A percentile compares a stretch with the other conserved stretches of the same genome.
These are phyloP conservation scores for Bassia scoparia DNA, from an alignment of 148 eudicot species.

Conservation along the genomic window DNA sequence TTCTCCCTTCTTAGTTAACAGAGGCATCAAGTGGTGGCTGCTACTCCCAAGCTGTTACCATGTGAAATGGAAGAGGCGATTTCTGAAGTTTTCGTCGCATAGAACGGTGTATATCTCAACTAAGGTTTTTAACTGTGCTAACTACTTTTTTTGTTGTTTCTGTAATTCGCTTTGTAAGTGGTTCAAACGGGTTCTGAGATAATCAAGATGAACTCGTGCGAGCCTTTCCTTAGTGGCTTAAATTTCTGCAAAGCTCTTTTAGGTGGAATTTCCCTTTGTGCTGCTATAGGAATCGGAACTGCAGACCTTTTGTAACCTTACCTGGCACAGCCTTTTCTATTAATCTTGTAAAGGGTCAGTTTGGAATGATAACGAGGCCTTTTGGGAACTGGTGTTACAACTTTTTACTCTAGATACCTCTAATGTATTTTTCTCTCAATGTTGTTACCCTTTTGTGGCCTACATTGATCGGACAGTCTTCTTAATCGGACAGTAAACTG, in stretches of 20 bases:
- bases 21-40: slow-evolving; percentile 2
- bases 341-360: slow-evolving; percentile 27
- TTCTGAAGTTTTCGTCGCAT: slow-evolving; percentile 8
- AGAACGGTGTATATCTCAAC: slow-evolving; percentile 21
- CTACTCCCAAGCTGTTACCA: slow-evolving; percentile 1
- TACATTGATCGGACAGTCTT: no score
- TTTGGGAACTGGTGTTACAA: slow-evolving; percentile 12
- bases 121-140: slow-evolving; percentile 27
- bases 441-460: background rate
- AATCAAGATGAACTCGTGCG: background rate
- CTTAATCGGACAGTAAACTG: no score
- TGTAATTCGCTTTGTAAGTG: background rate
- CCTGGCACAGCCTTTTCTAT: slow-evolving; percentile 6
- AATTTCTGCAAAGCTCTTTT: slow-evolving; percentile 11
- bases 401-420: background rate
- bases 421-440: slow-evolving; percentile 9
- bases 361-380: slow-evolving; percentile 21
- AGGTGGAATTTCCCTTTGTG: slow-evolving; percentile 5
- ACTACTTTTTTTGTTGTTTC: slow-evolving; percentile 18
- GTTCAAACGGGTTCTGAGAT: slow-evolving; percentile 7
- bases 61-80: slow-evolving; percentile 22
- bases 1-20: slow-evolving; percentile 16
- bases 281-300: slow-evolving; percentile 12
- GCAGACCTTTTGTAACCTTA: slow-evolving; percentile 19
- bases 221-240: slow-evolving; percentile 11